Percentiles rank a stretch among this genome's conserved stretches.
phyloP scores from a whole-genome alignment of 306 rosid genomes.

The Castanopsis chinensis region DNA sequence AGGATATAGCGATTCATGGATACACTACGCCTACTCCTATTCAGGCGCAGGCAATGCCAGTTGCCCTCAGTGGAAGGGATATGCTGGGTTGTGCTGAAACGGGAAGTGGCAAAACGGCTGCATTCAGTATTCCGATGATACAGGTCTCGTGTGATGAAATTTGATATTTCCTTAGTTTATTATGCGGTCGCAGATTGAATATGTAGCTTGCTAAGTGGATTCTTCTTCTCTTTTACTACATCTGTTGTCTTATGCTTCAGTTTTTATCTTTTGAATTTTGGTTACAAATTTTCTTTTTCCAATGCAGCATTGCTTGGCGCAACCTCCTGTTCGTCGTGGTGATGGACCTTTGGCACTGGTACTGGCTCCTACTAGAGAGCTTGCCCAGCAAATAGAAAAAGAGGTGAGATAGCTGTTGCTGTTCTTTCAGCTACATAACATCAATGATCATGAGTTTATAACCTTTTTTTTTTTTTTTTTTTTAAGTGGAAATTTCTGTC shows the following conservation, averaged over 20 bases:
- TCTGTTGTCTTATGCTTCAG: constrained; percentile 4
- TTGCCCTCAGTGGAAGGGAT: constrained; percentile 84
- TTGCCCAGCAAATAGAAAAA: constrained; percentile 88
- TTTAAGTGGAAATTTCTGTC: constrained; percentile 6
- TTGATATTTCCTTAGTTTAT: constrained; percentile 15
- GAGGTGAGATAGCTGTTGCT: constrained; percentile 50
- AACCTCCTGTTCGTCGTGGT: constrained; percentile 61
- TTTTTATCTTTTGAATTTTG: neutral
- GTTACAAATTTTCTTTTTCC: too few relatives aligned
- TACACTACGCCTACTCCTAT: constrained; percentile 88
- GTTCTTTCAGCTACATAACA: constrained; percentile 4
- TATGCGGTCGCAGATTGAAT: neutral
- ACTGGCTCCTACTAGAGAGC: constrained; percentile 92
- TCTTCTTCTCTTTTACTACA: neutral
- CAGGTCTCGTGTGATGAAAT: constrained; percentile 47
- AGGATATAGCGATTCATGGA: constrained; percentile 81
- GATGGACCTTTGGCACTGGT: constrained; percentile 85
- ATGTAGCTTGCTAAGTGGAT: neutral
- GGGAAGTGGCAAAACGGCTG: constrained; percentile 92
- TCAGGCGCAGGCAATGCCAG: constrained; percentile 91
- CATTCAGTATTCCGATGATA: constrained; percentile 83
- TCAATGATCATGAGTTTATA: neutral
- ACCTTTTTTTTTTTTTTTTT: neutral
- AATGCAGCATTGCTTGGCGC: constrained; percentile 79
- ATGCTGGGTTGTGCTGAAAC: constrained; percentile 89